Conservation (phyloP, 2,329 filamentous ascomycete genomes). For the Colletotrichum spaethianum region DNA sequence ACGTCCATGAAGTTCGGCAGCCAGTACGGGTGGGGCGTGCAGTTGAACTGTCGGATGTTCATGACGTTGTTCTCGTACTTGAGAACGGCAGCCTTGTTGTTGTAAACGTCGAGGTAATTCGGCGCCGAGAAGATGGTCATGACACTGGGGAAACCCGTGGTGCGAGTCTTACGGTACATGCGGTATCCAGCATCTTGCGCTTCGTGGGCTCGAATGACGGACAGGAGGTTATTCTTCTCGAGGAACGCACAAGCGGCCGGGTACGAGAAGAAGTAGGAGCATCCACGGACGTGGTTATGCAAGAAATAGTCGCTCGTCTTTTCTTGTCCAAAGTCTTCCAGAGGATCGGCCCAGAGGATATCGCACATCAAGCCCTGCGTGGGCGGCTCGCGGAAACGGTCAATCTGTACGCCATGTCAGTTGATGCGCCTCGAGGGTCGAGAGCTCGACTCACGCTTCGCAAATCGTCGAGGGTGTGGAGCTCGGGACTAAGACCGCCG, state of each 20-base stretch:
- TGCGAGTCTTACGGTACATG: constrained; percentile 99
- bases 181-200: constrained; percentile 98
- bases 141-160: constrained; percentile 97
- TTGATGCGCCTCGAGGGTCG: neutral
- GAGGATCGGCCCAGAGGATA: constrained; percentile 97
- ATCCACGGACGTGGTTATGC: constrained; percentile 98
- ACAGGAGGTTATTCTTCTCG: constrained; percentile 98
- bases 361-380: constrained; percentile 99
- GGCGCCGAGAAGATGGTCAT: constrained; percentile 99
- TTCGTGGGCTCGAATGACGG: constrained; percentile 97
- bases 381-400: constrained; percentile 96
- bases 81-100: constrained; percentile 98
- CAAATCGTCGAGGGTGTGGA: constrained; percentile 95
- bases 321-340: constrained; percentile 98
- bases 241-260: constrained; percentile 96
- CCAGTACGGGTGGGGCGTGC: constrained; percentile 99
- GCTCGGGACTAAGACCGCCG: constrained; percentile 93
- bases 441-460: constrained; percentile 73
- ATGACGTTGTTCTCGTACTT: constrained; percentile 99
- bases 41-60: constrained; percentile 99
- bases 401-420: constrained; percentile 73
- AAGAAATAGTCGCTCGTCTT: constrained; percentile 98
- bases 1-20: constrained; percentile 99
- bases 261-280: constrained; percentile 99
- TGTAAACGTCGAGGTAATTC: constrained; percentile 99